Conservation (phyloP, 2,329 filamentous ascomycete genomes). For the Nectriaceae sp. region DNA sequence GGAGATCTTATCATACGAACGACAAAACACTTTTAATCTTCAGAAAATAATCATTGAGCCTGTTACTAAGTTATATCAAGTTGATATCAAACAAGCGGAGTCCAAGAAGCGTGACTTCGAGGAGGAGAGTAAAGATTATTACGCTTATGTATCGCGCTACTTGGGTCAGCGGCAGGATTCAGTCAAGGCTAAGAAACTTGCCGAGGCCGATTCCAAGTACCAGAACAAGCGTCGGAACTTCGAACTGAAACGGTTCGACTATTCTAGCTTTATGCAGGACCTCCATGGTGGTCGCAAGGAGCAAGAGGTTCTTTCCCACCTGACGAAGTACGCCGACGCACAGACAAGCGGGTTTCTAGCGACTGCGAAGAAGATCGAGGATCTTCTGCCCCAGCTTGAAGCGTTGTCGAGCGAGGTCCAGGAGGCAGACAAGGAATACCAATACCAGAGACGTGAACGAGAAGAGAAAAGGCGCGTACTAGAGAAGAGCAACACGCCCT, state of each 20-base stretch:
- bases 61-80: slow-evolving; percentile 84
- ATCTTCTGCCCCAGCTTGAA: slow-evolving; percentile 84
- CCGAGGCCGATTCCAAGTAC: slow-evolving; percentile 94
- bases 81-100: slow-evolving; percentile 97
- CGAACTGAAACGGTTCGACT: slow-evolving; percentile 96
- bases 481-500: slow-evolving; percentile 81
- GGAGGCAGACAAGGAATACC: slow-evolving; percentile 93
- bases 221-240: slow-evolving; percentile 92
- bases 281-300: slow-evolving; percentile 98
- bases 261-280: slow-evolving; percentile 98
- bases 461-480: slow-evolving; percentile 90
- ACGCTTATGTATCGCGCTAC: slow-evolving; percentile 91
- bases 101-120: slow-evolving; percentile 97
- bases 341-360: slow-evolving; percentile 82
- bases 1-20: slow-evolving; percentile 86
- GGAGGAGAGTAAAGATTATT: slow-evolving; percentile 98
- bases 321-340: slow-evolving; percentile 90
- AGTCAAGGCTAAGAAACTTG: slow-evolving; percentile 94
- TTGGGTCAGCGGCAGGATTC: slow-evolving; percentile 96
- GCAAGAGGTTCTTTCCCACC: slow-evolving; percentile 90
- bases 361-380: slow-evolving; percentile 85
- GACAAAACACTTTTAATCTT: slow-evolving; percentile 78
- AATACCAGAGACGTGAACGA: slow-evolving; percentile 89
- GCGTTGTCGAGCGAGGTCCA: slow-evolving; percentile 87
- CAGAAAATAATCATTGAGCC: slow-evolving; percentile 96